phyloP scores from a whole-genome alignment of 495 filamentous ascomycete genomes.

The Echria macrotheca region DNA sequence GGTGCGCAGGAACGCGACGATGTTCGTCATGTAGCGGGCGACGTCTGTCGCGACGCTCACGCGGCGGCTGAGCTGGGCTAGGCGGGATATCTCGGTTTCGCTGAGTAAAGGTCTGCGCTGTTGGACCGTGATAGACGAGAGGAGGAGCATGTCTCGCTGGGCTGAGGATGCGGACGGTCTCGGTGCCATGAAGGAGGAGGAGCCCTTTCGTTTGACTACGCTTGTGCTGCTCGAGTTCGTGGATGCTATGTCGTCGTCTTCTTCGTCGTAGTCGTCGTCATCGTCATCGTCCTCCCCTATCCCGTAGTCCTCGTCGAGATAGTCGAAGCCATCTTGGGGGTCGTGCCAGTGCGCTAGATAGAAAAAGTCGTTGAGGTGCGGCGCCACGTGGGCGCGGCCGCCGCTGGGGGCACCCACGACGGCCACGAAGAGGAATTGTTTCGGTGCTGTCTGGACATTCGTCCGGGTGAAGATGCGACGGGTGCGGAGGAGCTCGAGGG shows the following conservation, averaged over 20 bases:
- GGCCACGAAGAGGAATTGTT: conserved; percentile 75
- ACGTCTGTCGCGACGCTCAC: conserved; percentile 53
- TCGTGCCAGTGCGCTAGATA: conserved; percentile 86
- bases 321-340: conserved; percentile 63
- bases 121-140: not conserved
- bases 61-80: conserved; percentile 27
- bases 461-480: conserved; percentile 70
- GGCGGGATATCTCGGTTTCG: conserved; percentile 34
- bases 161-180: conserved; percentile 3
- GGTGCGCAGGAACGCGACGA: conserved; percentile 75
- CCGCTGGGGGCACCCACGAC: conserved; percentile 49
- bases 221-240: conserved; percentile 26
- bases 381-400: conserved; percentile 40
- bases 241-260: conserved; percentile 27
- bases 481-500: conserved; percentile 75
- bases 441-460: conserved; percentile 65
- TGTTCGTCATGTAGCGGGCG: conserved; percentile 74
- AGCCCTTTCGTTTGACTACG: conserved; percentile 26
- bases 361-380: conserved; percentile 72
- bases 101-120: conserved; percentile 20
- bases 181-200: conserved; percentile 1
- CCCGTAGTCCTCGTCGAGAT: conserved; percentile 52
- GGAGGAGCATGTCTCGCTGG: conserved; percentile 1
- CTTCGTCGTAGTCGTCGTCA: conserved; percentile 6
- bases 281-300: conserved; percentile 6